A percentile compares a stretch with the other conserved stretches of the same genome.
Conservation (phyloP, 192 early-diverging fungal species). For the Umbelopsis sp. region DNA sequence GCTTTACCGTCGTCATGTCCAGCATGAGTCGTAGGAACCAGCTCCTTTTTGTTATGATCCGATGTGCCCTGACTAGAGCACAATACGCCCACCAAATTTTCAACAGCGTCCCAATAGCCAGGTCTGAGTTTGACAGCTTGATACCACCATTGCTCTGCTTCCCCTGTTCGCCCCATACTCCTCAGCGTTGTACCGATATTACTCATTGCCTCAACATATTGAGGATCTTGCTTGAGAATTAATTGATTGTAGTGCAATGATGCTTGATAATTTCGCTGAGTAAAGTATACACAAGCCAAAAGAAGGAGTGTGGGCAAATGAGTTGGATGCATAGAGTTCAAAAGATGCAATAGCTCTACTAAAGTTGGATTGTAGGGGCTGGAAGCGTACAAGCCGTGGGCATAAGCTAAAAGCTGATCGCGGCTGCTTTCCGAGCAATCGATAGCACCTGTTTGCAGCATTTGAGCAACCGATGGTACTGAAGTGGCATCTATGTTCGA, state of each 20-base stretch:
- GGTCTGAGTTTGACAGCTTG: slow-evolving; percentile 81
- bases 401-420: slow-evolving; percentile 64
- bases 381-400: slow-evolving; percentile 62
- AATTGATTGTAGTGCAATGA: slow-evolving; percentile 82
- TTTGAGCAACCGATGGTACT: background rate
- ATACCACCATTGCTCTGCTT: slow-evolving; percentile 88
- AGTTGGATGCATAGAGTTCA: slow-evolving; percentile 54
- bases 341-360: slow-evolving; percentile 49
- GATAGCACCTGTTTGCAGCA: slow-evolving; percentile 1
- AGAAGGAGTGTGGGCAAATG: slow-evolving; percentile 86
- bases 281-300: slow-evolving; percentile 87
- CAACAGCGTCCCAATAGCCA: slow-evolving; percentile 91
- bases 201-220: slow-evolving; percentile 90
- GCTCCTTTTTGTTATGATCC: slow-evolving; percentile 2
- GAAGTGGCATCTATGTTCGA: background rate
- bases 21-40: background rate
- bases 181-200: slow-evolving; percentile 90
- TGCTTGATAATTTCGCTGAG: slow-evolving; percentile 67
- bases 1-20: slow-evolving; percentile 4
- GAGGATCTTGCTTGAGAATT: slow-evolving; percentile 80
- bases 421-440: slow-evolving; percentile 34
- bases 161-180: slow-evolving; percentile 68
- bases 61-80: slow-evolving; percentile 47
- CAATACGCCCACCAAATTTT: slow-evolving; percentile 84
- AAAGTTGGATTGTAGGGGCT: slow-evolving; percentile 56